Percentiles rank a stretch among this genome's conserved stretches.
phyloP scores from a whole-genome alignment of 2,329 filamentous ascomycete genomes.

The Penicillium sumatraense region DNA sequence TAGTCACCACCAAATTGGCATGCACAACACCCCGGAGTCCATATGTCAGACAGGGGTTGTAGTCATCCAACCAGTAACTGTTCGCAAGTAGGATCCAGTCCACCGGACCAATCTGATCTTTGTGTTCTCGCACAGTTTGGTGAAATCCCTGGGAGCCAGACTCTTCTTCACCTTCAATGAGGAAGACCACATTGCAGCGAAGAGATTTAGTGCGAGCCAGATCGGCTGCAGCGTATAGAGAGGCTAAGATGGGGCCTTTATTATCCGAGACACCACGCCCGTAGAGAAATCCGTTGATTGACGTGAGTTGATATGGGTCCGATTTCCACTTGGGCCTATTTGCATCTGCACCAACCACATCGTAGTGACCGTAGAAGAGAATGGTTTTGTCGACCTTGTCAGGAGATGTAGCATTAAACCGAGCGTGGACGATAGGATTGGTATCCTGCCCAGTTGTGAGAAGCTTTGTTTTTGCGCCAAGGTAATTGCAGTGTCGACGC shows the following conservation, averaged over 20 bases:
- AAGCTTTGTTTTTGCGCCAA: constrained; percentile 88
- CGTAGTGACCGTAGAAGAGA: constrained; percentile 97
- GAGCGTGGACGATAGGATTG: constrained; percentile 92
- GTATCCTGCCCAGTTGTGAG: constrained; percentile 78
- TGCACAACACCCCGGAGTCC: constrained; percentile 92
- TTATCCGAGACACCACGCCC: constrained; percentile 97
- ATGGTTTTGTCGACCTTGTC: constrained; percentile 77
- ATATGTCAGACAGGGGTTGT: constrained; percentile 93
- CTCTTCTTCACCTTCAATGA: constrained; percentile 97
- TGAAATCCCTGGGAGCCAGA: constrained; percentile 90
- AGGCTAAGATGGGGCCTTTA: constrained; percentile 93
- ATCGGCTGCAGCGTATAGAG: constrained; percentile 90
- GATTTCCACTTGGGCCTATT: constrained; percentile 81
- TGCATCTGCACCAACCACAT: constrained; percentile 88
- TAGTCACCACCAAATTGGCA: constrained; percentile 86
- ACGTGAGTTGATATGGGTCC: constrained; percentile 87
- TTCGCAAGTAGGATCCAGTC: constrained; percentile 96
- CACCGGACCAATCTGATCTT: constrained; percentile 82
- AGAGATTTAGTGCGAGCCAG: constrained; percentile 81
- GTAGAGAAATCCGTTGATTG: constrained; percentile 90
- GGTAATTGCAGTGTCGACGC: constrained; percentile 85
- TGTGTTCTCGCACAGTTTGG: constrained; percentile 77
- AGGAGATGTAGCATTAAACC: constrained; percentile 76
- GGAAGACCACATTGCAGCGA: constrained; percentile 85
- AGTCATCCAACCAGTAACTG: constrained; percentile 97